Evolutionary conservation across 208 protist species (phyloP), one percentile per base, ranked within the genome.

Genomic region (Trypanosoma boissoni): DNA sequence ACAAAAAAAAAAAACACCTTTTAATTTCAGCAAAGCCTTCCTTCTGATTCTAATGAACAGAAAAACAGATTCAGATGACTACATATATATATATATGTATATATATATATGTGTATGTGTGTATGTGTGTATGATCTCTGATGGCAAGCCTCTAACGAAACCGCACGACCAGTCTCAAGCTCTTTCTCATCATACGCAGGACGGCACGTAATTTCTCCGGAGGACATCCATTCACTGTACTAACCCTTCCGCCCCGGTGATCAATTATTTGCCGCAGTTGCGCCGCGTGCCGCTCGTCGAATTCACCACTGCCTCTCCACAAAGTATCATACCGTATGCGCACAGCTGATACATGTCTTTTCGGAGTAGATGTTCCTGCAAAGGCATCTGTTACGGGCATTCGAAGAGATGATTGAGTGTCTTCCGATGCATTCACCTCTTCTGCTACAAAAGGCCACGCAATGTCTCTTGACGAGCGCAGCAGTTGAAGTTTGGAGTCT

Each of bases 141-240:
- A 10, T 56, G 20, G 16, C 5, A 37, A 8, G 14, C 23, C 12
- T 1, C 28, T 56, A 68, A 20, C 63, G 63, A 50, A 69, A 69
- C 20, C 63, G 63, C 24, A 69, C 63, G 21, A 69, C 41, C 8
- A 69, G 39, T 16, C 55, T 29, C 36, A 69, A 24, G n/a, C 20
- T 37, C 32, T 37, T 20, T 14, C 31, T 23, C 20, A 36, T 54
- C 34, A 62, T 37, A 14, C 54, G 55, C 20, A 50, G 23, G 3
- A 69, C 14, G 10, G 54, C 49, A 9, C 55, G 28, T 14, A 62
- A 14, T 56, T 69, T 69, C 36, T 62, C 46, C 10, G 27, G 26
- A 10, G 63, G 63, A 46, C 63, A 69, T 16, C 63, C 63, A 61
- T 69, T 69, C 32, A 69, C 14, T 18, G 14, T 37, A 24, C 57